Evolutionary conservation across 331 rosid genomes (phyloP), one percentile per base, ranked within the genome.

Genomic region (Rhamnella rubrinervis): DNA sequence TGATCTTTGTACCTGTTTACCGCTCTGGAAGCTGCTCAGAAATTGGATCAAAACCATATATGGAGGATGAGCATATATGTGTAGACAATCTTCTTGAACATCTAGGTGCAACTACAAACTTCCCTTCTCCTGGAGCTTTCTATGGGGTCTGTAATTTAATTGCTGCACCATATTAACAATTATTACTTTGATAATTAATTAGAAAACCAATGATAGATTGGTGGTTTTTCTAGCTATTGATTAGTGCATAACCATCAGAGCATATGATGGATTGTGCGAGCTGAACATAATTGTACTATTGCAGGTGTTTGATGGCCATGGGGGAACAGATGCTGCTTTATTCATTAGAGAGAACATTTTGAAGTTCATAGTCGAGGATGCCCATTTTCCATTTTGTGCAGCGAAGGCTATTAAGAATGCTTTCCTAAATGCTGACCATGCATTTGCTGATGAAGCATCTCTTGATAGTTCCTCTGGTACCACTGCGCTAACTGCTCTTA

Each of bases 21-120:
- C 84, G 84, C 20, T 80, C 84, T 4, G 84, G 84, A 67, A 80
- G 84, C 75, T 80, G 80, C 71, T 66, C 84, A 7, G 84, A 80
- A 67, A 75, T 80, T 40, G 84, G 84, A 59, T 68, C 84, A 11
- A 75, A 75, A 44, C 75, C 59, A 56, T 76, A 17, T 58, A 80
- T 80, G 84, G 84, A 80, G 73, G 84, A 80, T n/a, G 84, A 80
- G 74, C 84, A 80, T 61, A 21, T 80, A 28, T 57, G 84, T 56
- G 67, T 80, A n/a, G 84, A 80, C 49, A 70, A 76, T 58, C 72
- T 80, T 55, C 35, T 66, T 7, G 71, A 61, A 13, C 78, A 76
- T 71, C 77, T 76, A 28, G 81, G 78, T 44, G 50, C 81, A 39
- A 60, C 73, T 21, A 59, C n/a, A 17, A 55, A 80, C 74, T 76